phyloP scores from a whole-genome alignment of 73 alveolate species.

The Urostyla sp. region DNA sequence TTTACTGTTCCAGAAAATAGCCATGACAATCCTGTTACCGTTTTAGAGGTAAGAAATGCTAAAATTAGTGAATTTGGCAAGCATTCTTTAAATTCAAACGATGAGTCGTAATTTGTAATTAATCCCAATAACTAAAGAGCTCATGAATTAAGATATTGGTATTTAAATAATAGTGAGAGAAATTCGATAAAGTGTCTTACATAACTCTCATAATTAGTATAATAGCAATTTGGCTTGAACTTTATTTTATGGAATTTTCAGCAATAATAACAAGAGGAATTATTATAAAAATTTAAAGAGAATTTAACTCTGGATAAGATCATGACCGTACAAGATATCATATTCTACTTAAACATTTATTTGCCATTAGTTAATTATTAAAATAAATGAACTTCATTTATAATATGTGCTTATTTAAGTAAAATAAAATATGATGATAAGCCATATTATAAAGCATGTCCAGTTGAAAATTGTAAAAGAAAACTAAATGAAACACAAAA shows the following conservation, averaged over 20 bases:
- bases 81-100: not conserved
- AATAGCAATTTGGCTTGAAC: slow-evolving; percentile 6
- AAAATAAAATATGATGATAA: not conserved
- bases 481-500: slow-evolving; percentile 35
- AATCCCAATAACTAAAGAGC: not conserved
- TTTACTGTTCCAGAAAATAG: not conserved
- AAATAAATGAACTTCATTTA: not conserved
- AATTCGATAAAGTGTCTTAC: not conserved
- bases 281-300: not conserved
- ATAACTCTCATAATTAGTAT: not conserved
- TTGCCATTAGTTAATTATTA: not conserved
- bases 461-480: slow-evolving; percentile 45
- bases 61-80: not conserved
- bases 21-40: not conserved
- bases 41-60: slow-evolving; percentile 9
- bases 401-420: not conserved
- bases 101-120: not conserved
- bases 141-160: not conserved
- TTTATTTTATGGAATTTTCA: no score
- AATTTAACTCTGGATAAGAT: not conserved
- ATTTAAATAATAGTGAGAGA: not conserved
- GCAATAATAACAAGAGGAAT: no score
- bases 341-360: not conserved
- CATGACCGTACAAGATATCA: not conserved
- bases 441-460: slow-evolving; percentile 11